phyloP scores from a whole-genome alignment of 805 yeast species.

The Cyberlindnera americana region DNA sequence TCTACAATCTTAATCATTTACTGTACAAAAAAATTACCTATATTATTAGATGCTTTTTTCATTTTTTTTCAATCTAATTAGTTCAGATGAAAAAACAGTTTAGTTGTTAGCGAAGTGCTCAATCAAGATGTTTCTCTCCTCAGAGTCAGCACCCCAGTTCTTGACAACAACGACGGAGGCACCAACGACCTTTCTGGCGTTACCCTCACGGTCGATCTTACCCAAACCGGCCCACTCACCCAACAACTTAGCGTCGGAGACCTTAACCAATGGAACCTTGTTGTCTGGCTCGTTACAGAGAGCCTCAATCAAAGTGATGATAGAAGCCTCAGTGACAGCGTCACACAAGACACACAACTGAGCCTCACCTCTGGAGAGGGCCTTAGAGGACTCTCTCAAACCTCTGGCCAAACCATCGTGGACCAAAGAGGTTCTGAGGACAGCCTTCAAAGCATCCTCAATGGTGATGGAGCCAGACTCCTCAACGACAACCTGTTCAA shows the following conservation, averaged over 20 bases:
- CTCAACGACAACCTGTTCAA: slow-evolving; percentile 75
- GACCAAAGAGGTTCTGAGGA: slow-evolving; percentile 94
- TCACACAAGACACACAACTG: slow-evolving; percentile 96
- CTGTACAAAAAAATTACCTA: slow-evolving; percentile 3
- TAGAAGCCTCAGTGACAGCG: slow-evolving; percentile 96
- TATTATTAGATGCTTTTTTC: neutral
- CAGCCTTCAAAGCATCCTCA: slow-evolving; percentile 98
- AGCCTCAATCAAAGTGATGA: slow-evolving; percentile 97
- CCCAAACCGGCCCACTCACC: slow-evolving; percentile 99
- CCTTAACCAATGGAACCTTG: slow-evolving; percentile 98
- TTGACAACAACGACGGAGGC: slow-evolving; percentile 99
- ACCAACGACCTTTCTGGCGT: slow-evolving; percentile 99
- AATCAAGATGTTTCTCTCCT: slow-evolving; percentile 92
- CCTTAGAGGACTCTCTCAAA: slow-evolving; percentile 99
- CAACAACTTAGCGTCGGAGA: slow-evolving; percentile 97
- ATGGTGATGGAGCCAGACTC: slow-evolving; percentile 90
- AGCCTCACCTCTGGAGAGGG: slow-evolving; percentile 95
- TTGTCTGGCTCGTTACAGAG: slow-evolving; percentile 96
- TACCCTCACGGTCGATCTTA: slow-evolving; percentile 99
- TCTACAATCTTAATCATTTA: neutral
- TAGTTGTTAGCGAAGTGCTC: slow-evolving; percentile 93
- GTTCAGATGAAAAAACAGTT: slow-evolving; percentile 43
- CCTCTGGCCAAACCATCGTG: slow-evolving; percentile 99
- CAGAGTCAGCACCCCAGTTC: slow-evolving; percentile 99
- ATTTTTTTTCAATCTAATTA: neutral